Evolutionary conservation across 106 monocot genomes (phyloP), one percentile per base, ranked within the genome.

Genomic region (Triglochin maritima): DNA sequence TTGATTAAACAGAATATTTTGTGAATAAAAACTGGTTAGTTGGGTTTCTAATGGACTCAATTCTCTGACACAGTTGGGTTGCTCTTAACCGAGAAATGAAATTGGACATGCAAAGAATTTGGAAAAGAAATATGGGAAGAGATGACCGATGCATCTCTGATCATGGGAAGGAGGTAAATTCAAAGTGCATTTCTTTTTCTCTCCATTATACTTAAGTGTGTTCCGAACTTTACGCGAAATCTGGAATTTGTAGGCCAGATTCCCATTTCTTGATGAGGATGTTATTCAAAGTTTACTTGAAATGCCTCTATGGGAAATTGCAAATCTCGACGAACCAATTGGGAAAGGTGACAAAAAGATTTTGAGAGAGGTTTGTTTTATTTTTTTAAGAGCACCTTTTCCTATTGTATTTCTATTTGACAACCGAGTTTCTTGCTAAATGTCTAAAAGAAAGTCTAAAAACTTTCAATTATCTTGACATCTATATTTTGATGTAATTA

Each of bases 271-370:
- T 65, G 98, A 98, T 74, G 98, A 98, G 64, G 80, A 92, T 82
- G 98, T 98, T 55, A 84, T 98, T 57, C 59, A 79, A 49, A 82
- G 80, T 52, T 75, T 98, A 68, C 70, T 98, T 49, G 88, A 98
- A 41, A 77, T 98, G n/a, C 98, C 98, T 47, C 62, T 98, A 16
- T 84, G 82, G 82, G 84, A 92, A 12, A 84, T 98, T 64, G 84
- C 86, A 16, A 65, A 80, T 14, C 88, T 98, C 42, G 73, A 86
- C 62, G 74, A 84, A 73, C 92, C 98, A 64, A 74, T 69, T 73
- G 98, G 98, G 71, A 78, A 44, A 66, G 98, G 98, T 43, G 98
- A 98, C 61, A 98, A 98, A 73, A 98, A 98, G 79, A 92, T 98
- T 62, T 63, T 98, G 59, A 86, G 98, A 84, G 86, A 92, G 82